Conservation (phyloP, 73 alveolate genomes). For the Halteria grandinella region DNA sequence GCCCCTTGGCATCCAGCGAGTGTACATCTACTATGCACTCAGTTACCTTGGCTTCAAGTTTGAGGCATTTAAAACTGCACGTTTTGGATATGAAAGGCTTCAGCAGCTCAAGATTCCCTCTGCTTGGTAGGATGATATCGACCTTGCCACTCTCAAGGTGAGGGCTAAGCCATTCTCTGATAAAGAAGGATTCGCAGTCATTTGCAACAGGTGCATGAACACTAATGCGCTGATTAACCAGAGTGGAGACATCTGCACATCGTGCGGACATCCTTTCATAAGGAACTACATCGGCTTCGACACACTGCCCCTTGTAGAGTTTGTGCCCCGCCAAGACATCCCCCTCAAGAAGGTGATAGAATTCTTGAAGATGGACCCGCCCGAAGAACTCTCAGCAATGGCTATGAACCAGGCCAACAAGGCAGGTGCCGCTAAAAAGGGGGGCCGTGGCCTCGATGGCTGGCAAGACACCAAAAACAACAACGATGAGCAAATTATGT, state of each 20-base stretch:
- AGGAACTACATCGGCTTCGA: constrained; percentile 93
- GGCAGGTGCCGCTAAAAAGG: constrained; percentile 16
- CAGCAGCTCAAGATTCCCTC: constrained; percentile 89
- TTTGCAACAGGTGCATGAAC: constrained; percentile 89
- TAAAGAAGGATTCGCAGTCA: constrained; percentile 83
- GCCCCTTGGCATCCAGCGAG: constrained; percentile 71
- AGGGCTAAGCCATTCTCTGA: constrained; percentile 95
- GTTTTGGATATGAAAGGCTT: constrained; percentile 93
- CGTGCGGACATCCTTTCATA: constrained; percentile 94
- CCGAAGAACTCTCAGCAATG: too few relatives aligned
- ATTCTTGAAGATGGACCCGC: constrained; percentile 79
- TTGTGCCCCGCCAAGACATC: constrained; percentile 78
- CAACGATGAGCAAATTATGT: constrained; percentile 78
- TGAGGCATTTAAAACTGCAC: constrained; percentile 94
- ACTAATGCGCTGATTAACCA: constrained; percentile 77
- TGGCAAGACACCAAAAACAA: constrained; percentile 66
- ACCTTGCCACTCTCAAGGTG: constrained; percentile 84
- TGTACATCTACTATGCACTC: constrained; percentile 84
- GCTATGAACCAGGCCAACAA: constrained; percentile 2
- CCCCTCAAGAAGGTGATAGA: constrained; percentile 79
- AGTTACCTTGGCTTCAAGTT: constrained; percentile 83
- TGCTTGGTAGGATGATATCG: constrained; percentile 96
- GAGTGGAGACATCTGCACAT: constrained; percentile 85
- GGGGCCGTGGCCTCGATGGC: constrained; percentile 57
- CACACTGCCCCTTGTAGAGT: constrained; percentile 93